Percentiles rank a stretch among this genome's conserved stretches.
phyloP scores from a whole-genome alignment of 306 rosid genomes.

The Acacia melanoxylon region DNA sequence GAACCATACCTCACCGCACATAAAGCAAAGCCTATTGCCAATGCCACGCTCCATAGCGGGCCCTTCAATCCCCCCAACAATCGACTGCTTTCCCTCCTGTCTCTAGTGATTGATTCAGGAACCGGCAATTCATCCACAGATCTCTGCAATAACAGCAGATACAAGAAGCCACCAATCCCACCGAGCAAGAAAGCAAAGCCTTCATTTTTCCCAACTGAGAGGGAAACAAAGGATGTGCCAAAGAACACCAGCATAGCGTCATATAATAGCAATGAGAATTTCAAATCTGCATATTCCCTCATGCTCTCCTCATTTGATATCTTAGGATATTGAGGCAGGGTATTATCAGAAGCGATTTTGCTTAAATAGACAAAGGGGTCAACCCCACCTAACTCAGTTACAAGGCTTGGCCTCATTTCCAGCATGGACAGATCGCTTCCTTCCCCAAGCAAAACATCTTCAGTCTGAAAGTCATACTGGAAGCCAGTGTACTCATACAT shows the following conservation, averaged over 20 bases:
- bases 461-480: conserved; percentile 56
- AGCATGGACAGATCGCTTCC: conserved; percentile 65
- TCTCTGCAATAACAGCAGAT: conserved; percentile 79
- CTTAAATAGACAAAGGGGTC: conserved; percentile 45
- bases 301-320: conserved; percentile 72
- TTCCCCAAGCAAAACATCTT: conserved; percentile 75
- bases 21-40: conserved; percentile 53
- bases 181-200: conserved; percentile 72
- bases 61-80: conserved; percentile 50
- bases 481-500: conserved; percentile 36
- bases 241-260: conserved; percentile 60
- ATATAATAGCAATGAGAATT: conserved; percentile 81
- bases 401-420: conserved; percentile 67
- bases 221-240: conserved; percentile 59
- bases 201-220: conserved; percentile 55
- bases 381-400: conserved; percentile 47
- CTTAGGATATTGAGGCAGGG: conserved; percentile 20
- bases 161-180: conserved; percentile 81
- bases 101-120: conserved; percentile 42
- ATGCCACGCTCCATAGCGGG: conserved; percentile 55
- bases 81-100: conserved; percentile 29
- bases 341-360: conserved; percentile 37
- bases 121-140: conserved; percentile 81
- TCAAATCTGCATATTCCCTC: conserved; percentile 77
- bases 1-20: conserved; percentile 48